Evolutionary conservation across 2,329 filamentous ascomycete genomes (phyloP).

Genomic region (Zasmidium angulare): DNA sequence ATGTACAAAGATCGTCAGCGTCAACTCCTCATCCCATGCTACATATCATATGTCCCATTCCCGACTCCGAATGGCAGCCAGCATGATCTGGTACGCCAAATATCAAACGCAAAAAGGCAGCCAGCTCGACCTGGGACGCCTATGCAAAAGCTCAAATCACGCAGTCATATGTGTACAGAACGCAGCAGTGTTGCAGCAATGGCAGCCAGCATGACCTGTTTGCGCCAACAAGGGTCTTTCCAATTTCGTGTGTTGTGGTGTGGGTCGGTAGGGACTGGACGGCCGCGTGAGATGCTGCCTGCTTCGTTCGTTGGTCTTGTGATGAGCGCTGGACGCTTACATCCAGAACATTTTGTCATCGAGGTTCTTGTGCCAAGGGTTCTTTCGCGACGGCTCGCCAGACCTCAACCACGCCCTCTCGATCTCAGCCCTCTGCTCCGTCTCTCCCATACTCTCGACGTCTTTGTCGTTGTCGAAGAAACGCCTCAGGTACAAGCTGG

Average conservation of each 20-base stretch:
- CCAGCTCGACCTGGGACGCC: conserved; percentile 6
- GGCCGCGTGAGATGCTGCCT: background rate
- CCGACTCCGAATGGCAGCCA: conserved; percentile 5
- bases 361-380: background rate
- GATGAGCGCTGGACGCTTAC: background rate
- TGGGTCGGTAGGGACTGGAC: background rate
- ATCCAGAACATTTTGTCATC: conserved; percentile 7
- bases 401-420: background rate
- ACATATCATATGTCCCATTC: background rate
- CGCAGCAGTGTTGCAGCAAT: background rate
- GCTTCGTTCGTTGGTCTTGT: background rate
- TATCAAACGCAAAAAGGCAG: conserved; percentile 1
- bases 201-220: conserved; percentile 6
- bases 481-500: conserved; percentile 27
- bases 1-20: no score
- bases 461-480: background rate
- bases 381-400: background rate
- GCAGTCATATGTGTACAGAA: background rate
- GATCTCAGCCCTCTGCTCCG: background rate
- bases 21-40: background rate
- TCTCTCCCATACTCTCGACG: background rate
- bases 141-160: background rate
- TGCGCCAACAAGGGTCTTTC: background rate
- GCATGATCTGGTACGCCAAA: conserved; percentile 5
- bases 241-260: background rate